phyloP scores from a whole-genome alignment of 371 early-diverging fungal genomes.

The Phascolomyces articulosus region DNA sequence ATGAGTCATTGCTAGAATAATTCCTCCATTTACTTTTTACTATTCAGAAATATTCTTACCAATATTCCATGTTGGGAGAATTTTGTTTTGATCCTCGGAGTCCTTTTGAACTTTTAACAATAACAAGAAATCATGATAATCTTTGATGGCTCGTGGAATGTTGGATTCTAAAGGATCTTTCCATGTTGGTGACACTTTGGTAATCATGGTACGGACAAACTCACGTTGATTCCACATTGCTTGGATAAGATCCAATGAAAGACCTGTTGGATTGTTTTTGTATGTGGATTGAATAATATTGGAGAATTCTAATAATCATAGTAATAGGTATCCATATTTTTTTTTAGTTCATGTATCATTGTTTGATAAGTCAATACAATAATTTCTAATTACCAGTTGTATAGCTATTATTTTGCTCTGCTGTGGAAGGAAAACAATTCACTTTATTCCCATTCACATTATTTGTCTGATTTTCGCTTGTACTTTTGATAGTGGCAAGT shows the following conservation, averaged over 20 bases:
- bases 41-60: background rate
- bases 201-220: background rate
- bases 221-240: background rate
- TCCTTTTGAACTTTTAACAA: background rate
- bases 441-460: too few species aligned
- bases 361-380: too few species aligned
- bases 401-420: too few species aligned
- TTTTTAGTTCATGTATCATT: too few species aligned
- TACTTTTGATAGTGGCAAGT: too few species aligned
- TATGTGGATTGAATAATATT: background rate
- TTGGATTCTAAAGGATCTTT: background rate
- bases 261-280: background rate
- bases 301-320: background rate
- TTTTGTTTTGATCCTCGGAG: background rate
- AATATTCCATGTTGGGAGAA: background rate
- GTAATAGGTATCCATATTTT: too few species aligned
- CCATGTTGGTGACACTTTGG: background rate
- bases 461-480: too few species aligned
- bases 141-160: background rate
- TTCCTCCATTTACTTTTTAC: too few species aligned
- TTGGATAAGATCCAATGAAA: constrained; percentile 1
- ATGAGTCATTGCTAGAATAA: too few species aligned
- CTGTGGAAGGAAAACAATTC: too few species aligned
- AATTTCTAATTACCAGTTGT: too few species aligned
- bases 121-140: background rate